These are phyloP conservation scores for Chloranthus sessilifolius DNA, from an alignment of 164 flowering plant genomes.

Conservation along the genomic window DNA sequence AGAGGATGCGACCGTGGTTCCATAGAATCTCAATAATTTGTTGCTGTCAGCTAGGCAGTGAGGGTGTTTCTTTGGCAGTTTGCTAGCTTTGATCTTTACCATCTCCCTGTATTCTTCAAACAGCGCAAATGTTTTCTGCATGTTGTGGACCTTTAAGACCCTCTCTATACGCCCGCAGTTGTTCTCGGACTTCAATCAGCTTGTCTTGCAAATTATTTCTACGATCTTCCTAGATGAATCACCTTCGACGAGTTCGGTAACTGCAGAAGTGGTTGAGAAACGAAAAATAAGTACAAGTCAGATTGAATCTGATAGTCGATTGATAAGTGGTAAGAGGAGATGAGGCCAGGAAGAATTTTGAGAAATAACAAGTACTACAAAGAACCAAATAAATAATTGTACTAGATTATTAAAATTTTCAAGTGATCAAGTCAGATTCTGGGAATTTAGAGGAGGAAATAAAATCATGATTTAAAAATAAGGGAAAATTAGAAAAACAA, in stretches of 20 bases:
- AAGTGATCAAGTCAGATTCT: no score
- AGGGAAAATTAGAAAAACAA: no score
- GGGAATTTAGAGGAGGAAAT: no score
- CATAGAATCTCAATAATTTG: slow-evolving; percentile 61
- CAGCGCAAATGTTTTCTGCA: slow-evolving; percentile 53
- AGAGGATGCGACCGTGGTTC: slow-evolving; percentile 51
- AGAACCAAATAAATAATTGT: no score
- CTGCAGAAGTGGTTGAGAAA: no score
- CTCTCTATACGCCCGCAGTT: slow-evolving; percentile 48
- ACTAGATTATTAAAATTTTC: no score
- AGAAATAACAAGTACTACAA: no score
- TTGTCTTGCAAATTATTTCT: slow-evolving; percentile 60
- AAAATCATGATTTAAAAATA: no score
- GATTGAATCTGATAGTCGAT: no score
- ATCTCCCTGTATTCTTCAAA: slow-evolving; percentile 68
- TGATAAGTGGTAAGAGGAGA: no score
- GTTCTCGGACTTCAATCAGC: slow-evolving; percentile 56
- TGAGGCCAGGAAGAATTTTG: no score
- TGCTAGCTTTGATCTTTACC: slow-evolving; percentile 64
- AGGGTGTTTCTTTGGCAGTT: slow-evolving; percentile 65
- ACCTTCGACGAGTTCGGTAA: slow-evolving; percentile 65
- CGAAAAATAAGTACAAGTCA: not conserved
- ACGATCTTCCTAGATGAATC: slow-evolving; percentile 68
- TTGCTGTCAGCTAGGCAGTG: slow-evolving; percentile 76
- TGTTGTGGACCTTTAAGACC: slow-evolving; percentile 68